Percentiles rank a stretch among this genome's conserved stretches.
Conservation (phyloP, 225 moss, liverwort and hornwort species). For the Straminergon stramineum region DNA sequence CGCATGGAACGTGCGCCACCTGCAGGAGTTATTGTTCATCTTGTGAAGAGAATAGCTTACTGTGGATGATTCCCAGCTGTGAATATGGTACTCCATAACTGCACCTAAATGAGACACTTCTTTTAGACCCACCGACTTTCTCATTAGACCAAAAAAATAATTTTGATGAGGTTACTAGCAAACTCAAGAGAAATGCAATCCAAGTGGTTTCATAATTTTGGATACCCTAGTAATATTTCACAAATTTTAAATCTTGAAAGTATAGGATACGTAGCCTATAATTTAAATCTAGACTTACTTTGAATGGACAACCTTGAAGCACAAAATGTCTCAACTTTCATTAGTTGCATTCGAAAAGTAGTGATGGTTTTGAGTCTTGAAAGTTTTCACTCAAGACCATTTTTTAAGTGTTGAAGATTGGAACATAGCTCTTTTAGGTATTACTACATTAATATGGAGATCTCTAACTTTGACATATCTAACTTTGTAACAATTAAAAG, state of each 20-base stretch:
- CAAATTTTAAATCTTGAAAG: background rate
- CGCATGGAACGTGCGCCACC: background rate
- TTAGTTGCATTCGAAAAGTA: background rate
- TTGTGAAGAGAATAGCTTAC: background rate
- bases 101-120: no score
- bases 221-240: background rate
- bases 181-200: background rate
- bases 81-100: background rate
- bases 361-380: accelerated
- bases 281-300: background rate
- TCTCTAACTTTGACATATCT: background rate
- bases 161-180: no score
- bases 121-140: background rate
- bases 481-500: background rate
- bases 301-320: accelerated
- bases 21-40: background rate
- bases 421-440: no score
- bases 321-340: background rate
- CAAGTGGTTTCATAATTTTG: accelerated
- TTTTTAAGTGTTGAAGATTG: background rate
- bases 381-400: no score
- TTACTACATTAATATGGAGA: accelerated
- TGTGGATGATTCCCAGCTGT: background rate
- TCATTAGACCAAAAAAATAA: background rate
- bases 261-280: accelerated